Conservation (phyloP, 805 yeast genomes). For the Jamesozyma spencerorum region DNA sequence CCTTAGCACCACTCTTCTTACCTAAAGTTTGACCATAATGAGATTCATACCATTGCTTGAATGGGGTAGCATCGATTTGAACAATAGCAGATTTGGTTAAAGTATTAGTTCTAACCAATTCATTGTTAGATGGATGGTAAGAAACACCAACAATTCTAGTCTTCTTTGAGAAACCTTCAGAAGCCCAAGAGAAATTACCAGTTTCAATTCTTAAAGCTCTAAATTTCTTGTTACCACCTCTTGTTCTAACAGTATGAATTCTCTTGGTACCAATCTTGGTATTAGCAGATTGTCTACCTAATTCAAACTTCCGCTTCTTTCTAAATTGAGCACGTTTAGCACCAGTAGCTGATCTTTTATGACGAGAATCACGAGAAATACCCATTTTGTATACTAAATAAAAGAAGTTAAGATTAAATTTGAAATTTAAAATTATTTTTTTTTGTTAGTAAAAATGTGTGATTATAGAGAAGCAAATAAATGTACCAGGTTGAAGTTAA, state of each 20-base stretch:
- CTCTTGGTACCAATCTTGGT: constrained; percentile 90
- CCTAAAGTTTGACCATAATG: constrained; percentile 94
- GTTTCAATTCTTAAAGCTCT: constrained; percentile 99
- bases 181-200: constrained; percentile 99
- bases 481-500: too few relatives aligned
- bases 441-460: constrained; percentile 13
- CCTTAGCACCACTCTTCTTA: constrained; percentile 58
- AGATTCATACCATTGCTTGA: constrained; percentile 98
- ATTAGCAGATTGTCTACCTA: constrained; percentile 99
- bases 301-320: constrained; percentile 99
- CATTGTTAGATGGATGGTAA: constrained; percentile 99
- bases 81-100: constrained; percentile 98
- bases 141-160: constrained; percentile 97
- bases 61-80: constrained; percentile 99
- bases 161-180: constrained; percentile 97
- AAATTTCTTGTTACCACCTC: constrained; percentile 99
- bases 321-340: constrained; percentile 99
- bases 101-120: constrained; percentile 99
- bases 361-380: constrained; percentile 99
- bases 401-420: not conserved
- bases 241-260: constrained; percentile 97
- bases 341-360: constrained; percentile 99
- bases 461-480: too few relatives aligned
- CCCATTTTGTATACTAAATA: constrained; percentile 62
- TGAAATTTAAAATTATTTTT: not conserved